Evolutionary conservation across 306 rosid genomes (phyloP).

Genomic region (Acacia melanoxylon): DNA sequence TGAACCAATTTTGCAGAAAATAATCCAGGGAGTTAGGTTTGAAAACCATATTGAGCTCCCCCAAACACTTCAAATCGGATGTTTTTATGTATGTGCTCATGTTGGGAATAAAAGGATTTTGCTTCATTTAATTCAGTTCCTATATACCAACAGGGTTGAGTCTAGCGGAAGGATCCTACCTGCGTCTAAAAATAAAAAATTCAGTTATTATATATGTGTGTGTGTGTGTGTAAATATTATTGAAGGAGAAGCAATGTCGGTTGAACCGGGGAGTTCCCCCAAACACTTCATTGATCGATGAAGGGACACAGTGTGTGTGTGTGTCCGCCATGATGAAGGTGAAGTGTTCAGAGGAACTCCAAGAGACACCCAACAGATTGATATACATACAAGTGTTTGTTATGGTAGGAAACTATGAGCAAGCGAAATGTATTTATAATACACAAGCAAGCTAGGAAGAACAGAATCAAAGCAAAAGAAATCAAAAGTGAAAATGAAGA

Average conservation of each 20-base stretch:
- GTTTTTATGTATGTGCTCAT: too few relatives aligned
- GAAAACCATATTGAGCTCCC: too few relatives aligned
- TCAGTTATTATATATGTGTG: too few relatives aligned
- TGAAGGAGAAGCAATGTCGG: slow-evolving; percentile 16
- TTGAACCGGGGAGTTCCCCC: slow-evolving; percentile 43
- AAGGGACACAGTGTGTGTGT: background rate
- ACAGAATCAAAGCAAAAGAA: background rate
- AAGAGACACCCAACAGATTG: slow-evolving; percentile 36
- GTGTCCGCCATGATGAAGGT: background rate
- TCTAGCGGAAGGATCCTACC: too few relatives aligned
- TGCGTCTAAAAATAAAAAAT: too few relatives aligned
- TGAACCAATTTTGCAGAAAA: too few relatives aligned
- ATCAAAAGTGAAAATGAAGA: background rate
- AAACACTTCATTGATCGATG: slow-evolving; percentile 41
- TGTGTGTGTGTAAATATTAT: background rate
- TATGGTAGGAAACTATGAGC: background rate
- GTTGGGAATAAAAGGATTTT: too few relatives aligned
- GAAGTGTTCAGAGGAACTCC: slow-evolving; percentile 59
- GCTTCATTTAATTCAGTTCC: background rate
- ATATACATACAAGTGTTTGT: background rate
- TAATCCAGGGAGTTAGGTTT: too few relatives aligned
- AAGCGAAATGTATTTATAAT: slow-evolving; percentile 24
- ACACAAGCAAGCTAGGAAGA: background rate
- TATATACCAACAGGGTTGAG: too few relatives aligned
- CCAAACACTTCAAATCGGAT: too few relatives aligned